Evolutionary conservation across 202 grass and related monocot genomes (phyloP).

Genomic region (Schoenoplectus triqueter): DNA sequence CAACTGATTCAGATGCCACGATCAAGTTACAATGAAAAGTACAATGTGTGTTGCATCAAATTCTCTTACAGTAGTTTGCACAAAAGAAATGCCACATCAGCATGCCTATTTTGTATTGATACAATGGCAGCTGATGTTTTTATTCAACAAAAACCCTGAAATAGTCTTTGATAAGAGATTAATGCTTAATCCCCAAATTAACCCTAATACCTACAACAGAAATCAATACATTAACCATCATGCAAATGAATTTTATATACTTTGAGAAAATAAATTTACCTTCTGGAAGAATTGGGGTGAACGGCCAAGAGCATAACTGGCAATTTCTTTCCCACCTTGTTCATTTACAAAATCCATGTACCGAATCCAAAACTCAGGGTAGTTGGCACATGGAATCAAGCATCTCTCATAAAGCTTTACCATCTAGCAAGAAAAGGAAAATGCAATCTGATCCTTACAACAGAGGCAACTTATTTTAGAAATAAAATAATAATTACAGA

Average conservation of each 20-base stretch:
- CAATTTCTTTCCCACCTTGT: slow-evolving; percentile 86
- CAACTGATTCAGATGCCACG: slow-evolving; percentile 10
- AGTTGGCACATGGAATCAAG: slow-evolving; percentile 86
- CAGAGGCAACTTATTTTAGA: slow-evolving; percentile 26
- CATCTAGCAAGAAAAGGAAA: slow-evolving; percentile 56
- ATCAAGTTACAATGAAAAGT: not conserved
- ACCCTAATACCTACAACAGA: slow-evolving; percentile 4
- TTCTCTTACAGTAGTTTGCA: slow-evolving; percentile 2
- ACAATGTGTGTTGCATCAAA: not conserved
- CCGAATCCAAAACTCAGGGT: slow-evolving; percentile 93
- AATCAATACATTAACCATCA: not conserved
- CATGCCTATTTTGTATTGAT: slow-evolving; percentile 30
- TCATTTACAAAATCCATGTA: slow-evolving; percentile 81
- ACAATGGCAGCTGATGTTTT: not conserved
- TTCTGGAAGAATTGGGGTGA: slow-evolving; percentile 70
- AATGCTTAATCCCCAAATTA: not conserved
- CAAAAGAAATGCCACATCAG: not conserved
- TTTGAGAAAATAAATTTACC: slow-evolving; percentile 44
- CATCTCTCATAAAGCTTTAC: slow-evolving; percentile 98
- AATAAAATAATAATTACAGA: not conserved
- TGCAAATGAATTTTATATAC: not conserved
- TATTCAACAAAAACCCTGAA: not conserved
- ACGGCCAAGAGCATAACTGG: slow-evolving; percentile 68
- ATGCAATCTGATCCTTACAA: slow-evolving; percentile 44
- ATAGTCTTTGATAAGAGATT: not conserved